Percentiles rank a stretch among this genome's conserved stretches.
phyloP scores from a whole-genome alignment of 345 rosid genomes.

The Laguncularia racemosa region DNA sequence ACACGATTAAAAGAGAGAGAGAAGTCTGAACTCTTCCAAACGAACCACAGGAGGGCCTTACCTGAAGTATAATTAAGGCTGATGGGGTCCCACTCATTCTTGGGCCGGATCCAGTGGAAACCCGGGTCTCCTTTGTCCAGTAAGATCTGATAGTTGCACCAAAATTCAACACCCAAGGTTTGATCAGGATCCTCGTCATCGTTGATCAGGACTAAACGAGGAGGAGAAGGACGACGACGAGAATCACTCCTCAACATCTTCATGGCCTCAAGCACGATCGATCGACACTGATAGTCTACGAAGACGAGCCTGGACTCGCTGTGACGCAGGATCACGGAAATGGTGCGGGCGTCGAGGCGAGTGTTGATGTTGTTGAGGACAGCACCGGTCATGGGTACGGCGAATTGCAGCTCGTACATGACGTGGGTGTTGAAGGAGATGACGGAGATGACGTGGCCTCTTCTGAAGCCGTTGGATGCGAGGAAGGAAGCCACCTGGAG shows the following conservation, averaged over 20 bases:
- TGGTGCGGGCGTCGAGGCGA: conserved; percentile 74
- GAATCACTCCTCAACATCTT: conserved; percentile 23
- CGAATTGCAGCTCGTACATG: conserved; percentile 90
- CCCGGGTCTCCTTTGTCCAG: conserved; percentile 39
- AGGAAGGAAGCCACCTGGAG: conserved; percentile 71
- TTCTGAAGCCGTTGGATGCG: conserved; percentile 34
- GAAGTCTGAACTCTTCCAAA: too few relatives aligned
- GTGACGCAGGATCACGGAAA: conserved; percentile 63
- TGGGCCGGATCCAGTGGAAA: conserved; percentile 48
- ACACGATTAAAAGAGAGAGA: too few relatives aligned
- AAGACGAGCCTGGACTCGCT: conserved; percentile 55
- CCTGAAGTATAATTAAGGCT: conserved; percentile 78
- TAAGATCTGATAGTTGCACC: conserved; percentile 40
- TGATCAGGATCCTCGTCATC: conserved; percentile 1
- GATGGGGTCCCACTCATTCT: conserved; percentile 61
- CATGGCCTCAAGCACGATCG: conserved; percentile 45
- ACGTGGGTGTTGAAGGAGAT: conserved; percentile 62
- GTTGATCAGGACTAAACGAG: conserved; percentile 1
- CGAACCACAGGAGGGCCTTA: too few relatives aligned
- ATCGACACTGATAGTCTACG: conserved; percentile 42
- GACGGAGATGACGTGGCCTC: conserved; percentile 61
- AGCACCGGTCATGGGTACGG: conserved; percentile 77
- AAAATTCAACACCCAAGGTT: conserved; percentile 10
- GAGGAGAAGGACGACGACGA: conserved; percentile 37
- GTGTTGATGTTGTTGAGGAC: conserved; percentile 71